phyloP scores from a whole-genome alignment of 2,329 filamentous ascomycete genomes.

The Venturia nashicola region DNA sequence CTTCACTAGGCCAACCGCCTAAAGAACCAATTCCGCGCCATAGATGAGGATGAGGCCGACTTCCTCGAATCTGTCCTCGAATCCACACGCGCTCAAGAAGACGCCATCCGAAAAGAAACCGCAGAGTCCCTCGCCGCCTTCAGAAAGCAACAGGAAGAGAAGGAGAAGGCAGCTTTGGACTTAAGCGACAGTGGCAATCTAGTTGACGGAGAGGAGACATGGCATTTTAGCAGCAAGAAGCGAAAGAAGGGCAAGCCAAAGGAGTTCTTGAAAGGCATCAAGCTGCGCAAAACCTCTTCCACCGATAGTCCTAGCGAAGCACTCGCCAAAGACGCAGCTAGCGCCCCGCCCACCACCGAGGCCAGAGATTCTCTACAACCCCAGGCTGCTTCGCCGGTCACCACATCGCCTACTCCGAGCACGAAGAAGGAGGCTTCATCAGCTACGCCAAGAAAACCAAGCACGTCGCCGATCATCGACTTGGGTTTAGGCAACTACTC shows the following conservation, averaged over 20 bases:
- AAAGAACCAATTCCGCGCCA: constrained; percentile 63
- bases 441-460: constrained; percentile 11
- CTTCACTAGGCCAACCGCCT: constrained; percentile 39
- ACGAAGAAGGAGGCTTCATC: not conserved
- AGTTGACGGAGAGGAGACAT: constrained; percentile 31
- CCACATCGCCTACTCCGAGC: constrained; percentile 13
- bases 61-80: constrained; percentile 54
- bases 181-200: not conserved
- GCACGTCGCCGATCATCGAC: constrained; percentile 6
- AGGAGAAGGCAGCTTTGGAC: constrained; percentile 30
- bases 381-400: constrained; percentile 11
- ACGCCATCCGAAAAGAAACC: constrained; percentile 44
- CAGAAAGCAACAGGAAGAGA: constrained; percentile 45
- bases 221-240: constrained; percentile 38
- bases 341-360: not conserved
- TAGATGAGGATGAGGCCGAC: constrained; percentile 69
- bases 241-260: constrained; percentile 34
- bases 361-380: not conserved
- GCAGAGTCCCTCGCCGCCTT: constrained; percentile 46
- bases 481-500: constrained; percentile 30
- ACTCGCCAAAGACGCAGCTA: not conserved
- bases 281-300: constrained; percentile 28
- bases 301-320: constrained; percentile 12
- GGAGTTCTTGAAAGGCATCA: constrained; percentile 28
- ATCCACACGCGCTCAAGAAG: constrained; percentile 43